Evolutionary conservation across 352 stramenopile species (phyloP), one percentile per base, ranked within the genome.

Genomic region (Globisporangium sylvaticum): DNA sequence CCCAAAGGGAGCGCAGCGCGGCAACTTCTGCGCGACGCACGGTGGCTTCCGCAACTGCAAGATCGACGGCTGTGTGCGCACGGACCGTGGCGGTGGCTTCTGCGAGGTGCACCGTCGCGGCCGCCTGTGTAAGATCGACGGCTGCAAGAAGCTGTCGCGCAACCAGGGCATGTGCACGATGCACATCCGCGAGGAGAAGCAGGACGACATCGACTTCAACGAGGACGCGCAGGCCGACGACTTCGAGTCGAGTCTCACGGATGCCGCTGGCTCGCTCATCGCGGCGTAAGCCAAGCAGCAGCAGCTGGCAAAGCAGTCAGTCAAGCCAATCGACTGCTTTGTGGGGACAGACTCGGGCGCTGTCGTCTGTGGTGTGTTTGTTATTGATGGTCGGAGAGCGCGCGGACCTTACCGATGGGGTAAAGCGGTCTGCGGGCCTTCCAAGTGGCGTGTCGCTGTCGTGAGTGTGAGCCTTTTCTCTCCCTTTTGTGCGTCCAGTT

Each of bases 131-230:
- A 94, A 93, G 71, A 74, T 94, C 50, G 81, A 93, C 46, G 87
- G 84, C 39, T 95, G 87, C 77, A 95, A 95, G 77, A 95, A 95
- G 68, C 79, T 95, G 15, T 89, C 85, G 15, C 87, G 87, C 25
- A 95, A 94, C 76, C 81, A 95, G 68, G 87, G 87, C 63, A 91
- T 94, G 79, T 95, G 87, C 76, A 95, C 87, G n/a, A 90, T 94
- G 84, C 87, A 95, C 76, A 91, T 95, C 57, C 87, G 87, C 50
- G 83, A 92, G 67, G 86, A 91, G 54, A 94, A 94, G 79, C 86
- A 94, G 63, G 72, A 83, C 39, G 52, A 52, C 25, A 15, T 18
- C 24, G 50, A 27, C 10, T 52, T 42, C 34, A 55, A 48, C 20
- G 66, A 67, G n/a, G 66, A 71, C 58, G 34, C 50, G 18, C 27